Conservation (phyloP, 2,329 filamentous ascomycete genomes). For the Cordyceps pruinosa region DNA sequence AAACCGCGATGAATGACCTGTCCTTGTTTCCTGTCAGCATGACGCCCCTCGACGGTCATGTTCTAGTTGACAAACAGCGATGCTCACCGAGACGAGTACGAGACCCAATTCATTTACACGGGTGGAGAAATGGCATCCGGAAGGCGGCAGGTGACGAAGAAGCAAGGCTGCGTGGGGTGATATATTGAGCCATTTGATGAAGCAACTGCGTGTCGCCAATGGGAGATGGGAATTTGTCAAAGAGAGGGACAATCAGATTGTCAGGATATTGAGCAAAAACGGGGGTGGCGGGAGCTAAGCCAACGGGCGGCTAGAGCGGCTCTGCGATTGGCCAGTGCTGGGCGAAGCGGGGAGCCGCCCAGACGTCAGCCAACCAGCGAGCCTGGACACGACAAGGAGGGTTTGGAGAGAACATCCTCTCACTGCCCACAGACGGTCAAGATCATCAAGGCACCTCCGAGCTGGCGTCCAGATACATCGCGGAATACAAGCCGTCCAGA, state of each 20-base stretch:
- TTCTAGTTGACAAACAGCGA: background rate
- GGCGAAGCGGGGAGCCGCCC: background rate
- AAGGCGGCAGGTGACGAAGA: background rate
- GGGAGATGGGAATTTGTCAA: background rate
- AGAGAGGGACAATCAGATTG: background rate
- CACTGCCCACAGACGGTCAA: background rate
- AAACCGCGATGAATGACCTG: background rate
- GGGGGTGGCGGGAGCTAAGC: constrained; percentile 4
- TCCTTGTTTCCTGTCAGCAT: background rate
- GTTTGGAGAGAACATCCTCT: background rate
- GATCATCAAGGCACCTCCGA: background rate
- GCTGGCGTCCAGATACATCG: background rate
- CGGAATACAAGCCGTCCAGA: background rate
- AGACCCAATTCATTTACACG: background rate
- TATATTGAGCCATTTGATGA: background rate
- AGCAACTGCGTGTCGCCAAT: background rate
- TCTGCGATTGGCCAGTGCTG: constrained; percentile 4
- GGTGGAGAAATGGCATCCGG: background rate
- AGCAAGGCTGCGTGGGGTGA: background rate
- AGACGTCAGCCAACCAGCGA: background rate
- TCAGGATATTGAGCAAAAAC: background rate
- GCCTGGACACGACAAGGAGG: background rate
- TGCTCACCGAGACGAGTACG: background rate
- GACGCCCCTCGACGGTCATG: background rate
- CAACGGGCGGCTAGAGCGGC: constrained; percentile 6